phyloP scores from a whole-genome alignment of 1,139 yeast genomes.

The Insectozyma bohioensis region DNA sequence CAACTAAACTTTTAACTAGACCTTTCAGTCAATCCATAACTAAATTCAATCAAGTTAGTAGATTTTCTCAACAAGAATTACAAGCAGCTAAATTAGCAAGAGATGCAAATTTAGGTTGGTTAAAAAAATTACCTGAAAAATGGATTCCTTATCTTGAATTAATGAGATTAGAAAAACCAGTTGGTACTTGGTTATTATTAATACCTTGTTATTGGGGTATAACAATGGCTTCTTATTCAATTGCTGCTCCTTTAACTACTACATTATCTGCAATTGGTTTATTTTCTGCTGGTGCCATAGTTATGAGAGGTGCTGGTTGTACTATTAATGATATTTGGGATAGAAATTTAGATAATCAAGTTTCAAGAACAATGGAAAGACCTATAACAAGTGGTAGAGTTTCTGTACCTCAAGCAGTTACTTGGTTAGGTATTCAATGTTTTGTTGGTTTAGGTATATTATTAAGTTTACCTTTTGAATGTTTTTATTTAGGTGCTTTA shows the following conservation, averaged over 20 bases:
- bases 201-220: constrained; percentile 83
- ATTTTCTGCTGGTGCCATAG: constrained; percentile 79
- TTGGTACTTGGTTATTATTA: constrained; percentile 80
- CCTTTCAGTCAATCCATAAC: constrained; percentile 1
- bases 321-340: constrained; percentile 91
- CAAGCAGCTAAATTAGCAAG: constrained; percentile 58
- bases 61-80: constrained; percentile 54
- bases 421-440: constrained; percentile 73
- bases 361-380: constrained; percentile 81
- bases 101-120: constrained; percentile 57
- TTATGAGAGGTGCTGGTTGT: constrained; percentile 99
- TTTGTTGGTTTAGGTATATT: constrained; percentile 75
- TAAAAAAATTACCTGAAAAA: constrained; percentile 62
- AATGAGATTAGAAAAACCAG: constrained; percentile 90
- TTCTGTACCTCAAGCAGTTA: constrained; percentile 66
- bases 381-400: constrained; percentile 92
- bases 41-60: constrained; percentile 5
- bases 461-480: constrained; percentile 70
- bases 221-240: constrained; percentile 78
- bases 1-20: neutral
- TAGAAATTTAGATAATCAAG: constrained; percentile 77
- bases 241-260: constrained; percentile 64
- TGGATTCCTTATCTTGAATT: constrained; percentile 90
- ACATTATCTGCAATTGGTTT: constrained; percentile 59
- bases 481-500: constrained; percentile 80